Conservation (phyloP, 768 basidiomycete genomes). For the Bullera alba region DNA sequence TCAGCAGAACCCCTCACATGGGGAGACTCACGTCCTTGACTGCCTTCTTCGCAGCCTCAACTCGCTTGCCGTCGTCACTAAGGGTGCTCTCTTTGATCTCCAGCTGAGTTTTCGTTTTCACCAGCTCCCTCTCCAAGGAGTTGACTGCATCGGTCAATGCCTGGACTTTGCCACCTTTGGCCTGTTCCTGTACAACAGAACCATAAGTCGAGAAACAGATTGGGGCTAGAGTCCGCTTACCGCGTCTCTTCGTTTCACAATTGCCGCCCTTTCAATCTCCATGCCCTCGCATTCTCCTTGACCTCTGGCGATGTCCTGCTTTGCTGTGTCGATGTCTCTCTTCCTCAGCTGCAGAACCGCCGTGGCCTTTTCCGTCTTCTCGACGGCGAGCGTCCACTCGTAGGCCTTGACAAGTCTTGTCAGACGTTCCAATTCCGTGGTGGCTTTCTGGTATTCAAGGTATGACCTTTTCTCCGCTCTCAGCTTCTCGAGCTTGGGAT, state of each 20-base stretch:
- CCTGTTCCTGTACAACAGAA: slow-evolving; percentile 58
- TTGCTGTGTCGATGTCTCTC: slow-evolving; percentile 28
- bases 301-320: slow-evolving; percentile 47
- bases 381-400: slow-evolving; percentile 61
- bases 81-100: slow-evolving; percentile 72
- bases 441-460: slow-evolving; percentile 82
- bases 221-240: slow-evolving; percentile 26
- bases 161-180: slow-evolving; percentile 86
- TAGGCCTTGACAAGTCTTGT: slow-evolving; percentile 73
- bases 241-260: slow-evolving; percentile 66
- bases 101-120: slow-evolving; percentile 74
- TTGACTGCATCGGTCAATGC: slow-evolving; percentile 73
- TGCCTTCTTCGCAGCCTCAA: slow-evolving; percentile 54
- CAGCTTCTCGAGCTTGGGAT: slow-evolving; percentile 85
- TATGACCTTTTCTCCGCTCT: slow-evolving; percentile 81
- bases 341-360: neutral
- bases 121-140: slow-evolving; percentile 68
- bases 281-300: slow-evolving; percentile 54
- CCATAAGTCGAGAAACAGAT: neutral
- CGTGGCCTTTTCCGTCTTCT: slow-evolving; percentile 39
- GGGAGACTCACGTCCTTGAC: slow-evolving; percentile 55
- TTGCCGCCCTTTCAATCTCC: slow-evolving; percentile 57
- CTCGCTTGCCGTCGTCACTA: slow-evolving; percentile 65
- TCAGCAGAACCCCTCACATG: slow-evolving; percentile 1
- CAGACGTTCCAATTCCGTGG: slow-evolving; percentile 77